Conservation (phyloP, 768 basidiomycete species). For the Suillus occidentalis region DNA sequence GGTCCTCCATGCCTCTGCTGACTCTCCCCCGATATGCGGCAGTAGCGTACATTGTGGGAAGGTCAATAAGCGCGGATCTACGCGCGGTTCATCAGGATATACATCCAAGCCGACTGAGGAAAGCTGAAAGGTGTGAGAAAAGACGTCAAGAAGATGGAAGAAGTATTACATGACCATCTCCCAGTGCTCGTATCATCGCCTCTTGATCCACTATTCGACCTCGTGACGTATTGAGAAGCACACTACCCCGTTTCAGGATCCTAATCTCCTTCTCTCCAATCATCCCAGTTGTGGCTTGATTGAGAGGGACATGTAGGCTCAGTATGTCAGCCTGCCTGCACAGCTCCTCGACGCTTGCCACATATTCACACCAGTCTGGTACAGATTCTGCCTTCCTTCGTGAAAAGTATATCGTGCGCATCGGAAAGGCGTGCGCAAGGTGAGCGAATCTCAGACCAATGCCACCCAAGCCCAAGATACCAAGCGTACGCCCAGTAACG, state of each 20-base stretch:
- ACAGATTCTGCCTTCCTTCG: neutral
- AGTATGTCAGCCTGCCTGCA: constrained; percentile 74
- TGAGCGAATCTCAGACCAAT: constrained; percentile 67
- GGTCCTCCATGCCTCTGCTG: constrained; percentile 66
- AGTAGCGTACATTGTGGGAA: constrained; percentile 78
- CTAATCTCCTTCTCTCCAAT: constrained; percentile 74
- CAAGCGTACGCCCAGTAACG: constrained; percentile 62
- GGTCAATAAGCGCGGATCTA: constrained; percentile 70
- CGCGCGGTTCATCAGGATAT: constrained; percentile 75
- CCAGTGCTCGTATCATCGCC: constrained; percentile 79
- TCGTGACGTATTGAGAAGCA: constrained; percentile 80
- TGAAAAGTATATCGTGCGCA: constrained; percentile 82
- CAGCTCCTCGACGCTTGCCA: constrained; percentile 34
- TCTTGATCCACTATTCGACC: constrained; percentile 85
- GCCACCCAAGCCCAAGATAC: constrained; percentile 69
- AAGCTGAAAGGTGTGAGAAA: constrained; percentile 45
- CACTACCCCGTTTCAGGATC: constrained; percentile 66
- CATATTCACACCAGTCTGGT: neutral
- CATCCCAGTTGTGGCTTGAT: constrained; percentile 63
- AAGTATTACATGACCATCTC: constrained; percentile 79
- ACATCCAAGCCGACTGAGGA: constrained; percentile 79
- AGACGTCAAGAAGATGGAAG: constrained; percentile 8
- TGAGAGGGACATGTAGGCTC: constrained; percentile 79
- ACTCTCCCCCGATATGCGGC: constrained; percentile 88
- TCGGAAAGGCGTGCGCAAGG: constrained; percentile 74